Evolutionary conservation across 768 basidiomycete genomes (phyloP), one percentile per base, ranked within the genome.

Genomic region (Lyophyllum semitale): DNA sequence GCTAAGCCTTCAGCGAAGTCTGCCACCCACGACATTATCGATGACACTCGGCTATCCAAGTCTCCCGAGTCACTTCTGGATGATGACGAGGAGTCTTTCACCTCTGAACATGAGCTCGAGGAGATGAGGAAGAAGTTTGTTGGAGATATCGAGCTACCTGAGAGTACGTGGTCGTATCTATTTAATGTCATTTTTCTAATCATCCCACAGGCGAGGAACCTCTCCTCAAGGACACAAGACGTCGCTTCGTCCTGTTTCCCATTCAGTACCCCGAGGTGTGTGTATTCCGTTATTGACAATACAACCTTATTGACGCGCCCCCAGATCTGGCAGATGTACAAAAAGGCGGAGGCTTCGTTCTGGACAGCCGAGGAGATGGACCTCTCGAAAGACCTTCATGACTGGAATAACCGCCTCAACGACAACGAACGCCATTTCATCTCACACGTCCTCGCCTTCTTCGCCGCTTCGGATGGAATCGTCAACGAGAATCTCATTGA

Each of bases 401-500:
- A 96, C 74, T 98, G 95, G 95, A 83, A 85, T 54, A 80, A 82
- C 61, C 86, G 86, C 50, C 79, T 98, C 27, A 96, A 85, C 59
- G 77, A 83, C 66, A 84, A 88, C 63, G 95, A 98, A 64, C 87
- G 89, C 26, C 87, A 93, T 69, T 98, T 98, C 63, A 81, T 97
- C 60, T 93, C 91, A 1, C 94, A 94, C 60, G 88, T 98, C 47
- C 85, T 98, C 40, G 95, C 96, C 0, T 98, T 98, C 71, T 98
- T 98, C 65, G 95, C 95, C 22, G 93, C 95, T 4, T 95, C 93
- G 0, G 95, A 96, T 58, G 94, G 95, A 29, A 97, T 97, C 54
- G 94, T 97, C 60, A 96, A 97, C 72, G 95, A 98, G 70, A 98
- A 98, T 68, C 81, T 97, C 0, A 80, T 97, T 22, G 93, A 97